These are phyloP conservation scores for Conoideocrella luteorostrata DNA, from an alignment of 2,329 filamentous ascomycete genomes.

Conservation along the genomic window DNA sequence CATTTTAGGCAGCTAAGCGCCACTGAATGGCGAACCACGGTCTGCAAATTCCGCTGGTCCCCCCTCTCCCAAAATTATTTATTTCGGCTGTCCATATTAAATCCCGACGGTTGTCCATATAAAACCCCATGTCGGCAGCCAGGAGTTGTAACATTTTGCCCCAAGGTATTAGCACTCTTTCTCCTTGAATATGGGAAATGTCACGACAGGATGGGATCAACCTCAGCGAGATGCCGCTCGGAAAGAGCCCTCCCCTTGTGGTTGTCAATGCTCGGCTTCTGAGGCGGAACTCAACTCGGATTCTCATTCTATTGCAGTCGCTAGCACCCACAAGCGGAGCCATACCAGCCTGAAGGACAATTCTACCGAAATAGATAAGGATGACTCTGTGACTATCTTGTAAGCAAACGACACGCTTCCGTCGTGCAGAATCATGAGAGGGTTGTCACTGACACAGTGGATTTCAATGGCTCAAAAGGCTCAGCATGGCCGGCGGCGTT, in stretches of 20 bases:
- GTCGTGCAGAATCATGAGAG: background rate
- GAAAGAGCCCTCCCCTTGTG: constrained; percentile 12
- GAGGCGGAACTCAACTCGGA: constrained; percentile 16
- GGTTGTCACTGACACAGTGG: background rate
- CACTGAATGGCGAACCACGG: no score
- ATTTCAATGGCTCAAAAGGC: background rate
- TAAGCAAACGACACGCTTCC: background rate
- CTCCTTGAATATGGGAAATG: constrained; percentile 8
- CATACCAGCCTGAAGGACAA: constrained; percentile 18
- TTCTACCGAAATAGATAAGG: constrained; percentile 12
- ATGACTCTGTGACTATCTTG: background rate
- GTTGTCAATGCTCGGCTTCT: constrained; percentile 18
- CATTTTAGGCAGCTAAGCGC: no score
- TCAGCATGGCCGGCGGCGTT: constrained; percentile 1
- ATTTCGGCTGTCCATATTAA: no score
- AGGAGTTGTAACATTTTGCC: no score
- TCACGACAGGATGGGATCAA: constrained; percentile 17
- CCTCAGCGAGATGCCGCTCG: constrained; percentile 18
- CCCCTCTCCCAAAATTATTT: no score
- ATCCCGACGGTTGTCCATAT: no score
- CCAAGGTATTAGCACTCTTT: no score
- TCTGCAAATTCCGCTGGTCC: no score
- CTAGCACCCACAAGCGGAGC: constrained; percentile 12
- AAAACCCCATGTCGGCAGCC: no score
- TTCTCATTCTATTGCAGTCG: constrained; percentile 21